phyloP scores from a whole-genome alignment of 805 yeast genomes.

The Cyberlindnera euphorbiae region DNA sequence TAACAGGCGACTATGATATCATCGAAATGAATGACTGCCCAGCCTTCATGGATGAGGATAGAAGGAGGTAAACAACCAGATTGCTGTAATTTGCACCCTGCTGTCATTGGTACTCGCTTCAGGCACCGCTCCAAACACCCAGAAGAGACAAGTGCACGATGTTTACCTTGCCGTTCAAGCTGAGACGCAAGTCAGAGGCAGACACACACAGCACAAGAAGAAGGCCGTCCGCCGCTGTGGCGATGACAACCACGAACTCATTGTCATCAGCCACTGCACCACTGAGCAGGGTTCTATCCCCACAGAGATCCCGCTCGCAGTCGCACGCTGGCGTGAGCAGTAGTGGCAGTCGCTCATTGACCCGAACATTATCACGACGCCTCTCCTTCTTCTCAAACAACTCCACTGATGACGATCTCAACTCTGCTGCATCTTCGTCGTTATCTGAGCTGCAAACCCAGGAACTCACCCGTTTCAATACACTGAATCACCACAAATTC shows the following conservation, averaged over 20 bases:
- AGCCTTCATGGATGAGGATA: too few species aligned
- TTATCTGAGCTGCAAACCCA: constrained; percentile 5
- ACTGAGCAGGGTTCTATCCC: too few species aligned
- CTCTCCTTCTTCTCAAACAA: constrained; percentile 19
- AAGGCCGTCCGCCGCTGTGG: constrained; percentile 1
- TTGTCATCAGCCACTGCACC: background rate
- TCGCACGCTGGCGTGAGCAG: constrained; percentile 4
- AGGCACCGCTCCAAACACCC: too few species aligned
- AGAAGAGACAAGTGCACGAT: too few species aligned
- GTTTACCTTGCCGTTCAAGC: constrained; percentile 12
- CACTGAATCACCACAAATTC: constrained; percentile 20
- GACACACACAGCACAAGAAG: constrained; percentile 6
- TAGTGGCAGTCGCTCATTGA: constrained; percentile 4
- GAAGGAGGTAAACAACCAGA: too few species aligned
- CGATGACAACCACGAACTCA: background rate
- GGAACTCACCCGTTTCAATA: constrained; percentile 18
- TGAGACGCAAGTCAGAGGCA: constrained; percentile 11
- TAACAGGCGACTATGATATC: too few species aligned
- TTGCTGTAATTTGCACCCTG: too few species aligned
- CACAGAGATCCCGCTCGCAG: constrained; percentile 7
- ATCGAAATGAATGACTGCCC: too few species aligned
- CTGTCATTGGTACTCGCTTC: too few species aligned
- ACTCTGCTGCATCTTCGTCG: constrained; percentile 9
- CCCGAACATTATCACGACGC: constrained; percentile 12
- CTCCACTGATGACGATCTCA: constrained; percentile 17